A percentile compares a stretch with the other conserved stretches of the same genome.
Conservation (phyloP, 208 protist genomes). For the Vickermania ingenoplastis region DNA sequence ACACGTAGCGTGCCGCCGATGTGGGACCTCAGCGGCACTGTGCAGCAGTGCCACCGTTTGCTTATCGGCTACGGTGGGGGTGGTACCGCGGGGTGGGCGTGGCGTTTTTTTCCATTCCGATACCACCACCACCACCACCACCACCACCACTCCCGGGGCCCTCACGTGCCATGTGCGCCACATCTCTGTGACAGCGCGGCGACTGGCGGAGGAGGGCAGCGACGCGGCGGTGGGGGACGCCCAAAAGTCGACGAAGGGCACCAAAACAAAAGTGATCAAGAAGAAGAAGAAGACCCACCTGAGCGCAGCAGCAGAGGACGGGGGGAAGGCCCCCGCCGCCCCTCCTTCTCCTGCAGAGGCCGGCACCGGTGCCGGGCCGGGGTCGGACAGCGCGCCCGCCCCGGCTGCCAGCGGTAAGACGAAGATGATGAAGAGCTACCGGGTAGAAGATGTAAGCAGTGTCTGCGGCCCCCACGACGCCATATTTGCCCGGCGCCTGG, state of each 20-base stretch:
- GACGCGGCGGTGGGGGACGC: neutral
- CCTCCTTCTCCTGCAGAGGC: constrained; percentile 4
- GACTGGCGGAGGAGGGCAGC: neutral
- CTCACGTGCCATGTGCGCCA: too few species aligned
- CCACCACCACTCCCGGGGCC: too few species aligned
- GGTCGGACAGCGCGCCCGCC: neutral
- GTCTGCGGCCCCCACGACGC: constrained; percentile 50
- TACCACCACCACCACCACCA: too few species aligned
- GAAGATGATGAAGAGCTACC: constrained; percentile 71
- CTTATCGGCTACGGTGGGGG: too few species aligned
- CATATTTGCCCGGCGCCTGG: constrained; percentile 72
- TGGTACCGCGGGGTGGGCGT: too few species aligned
- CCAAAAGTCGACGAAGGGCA: neutral
- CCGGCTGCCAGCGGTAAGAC: constrained; percentile 28
- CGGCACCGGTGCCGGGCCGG: constrained; percentile 1
- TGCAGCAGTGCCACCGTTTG: too few species aligned
- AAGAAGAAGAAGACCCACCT: neutral
- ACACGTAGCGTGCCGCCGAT: too few species aligned
- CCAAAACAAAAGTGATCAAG: constrained; percentile 11
- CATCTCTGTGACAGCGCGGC: neutral
- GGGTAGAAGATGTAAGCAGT: constrained; percentile 60
- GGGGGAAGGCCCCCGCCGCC: neutral
- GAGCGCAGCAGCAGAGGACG: neutral
- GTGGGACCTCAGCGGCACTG: too few species aligned
- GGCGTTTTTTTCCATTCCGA: too few species aligned